Base-by-base conservation (phyloP, 306 rosid genomes). In the Prunus padus region DNA sequence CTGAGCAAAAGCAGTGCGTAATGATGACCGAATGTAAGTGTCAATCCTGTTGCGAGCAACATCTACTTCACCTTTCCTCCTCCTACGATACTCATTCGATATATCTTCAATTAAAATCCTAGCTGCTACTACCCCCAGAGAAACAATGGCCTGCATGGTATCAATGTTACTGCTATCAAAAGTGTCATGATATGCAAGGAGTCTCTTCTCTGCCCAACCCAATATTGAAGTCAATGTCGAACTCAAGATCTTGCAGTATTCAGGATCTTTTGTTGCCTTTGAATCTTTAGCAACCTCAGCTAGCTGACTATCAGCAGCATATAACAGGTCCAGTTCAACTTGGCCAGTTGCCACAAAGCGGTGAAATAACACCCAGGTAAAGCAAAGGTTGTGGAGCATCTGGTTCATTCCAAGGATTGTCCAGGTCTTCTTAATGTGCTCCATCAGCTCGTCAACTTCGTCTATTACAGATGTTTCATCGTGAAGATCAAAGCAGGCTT, bases 201-300 rank as follows among this genome's bases (percentile, higher is more conserved):
- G 98, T 87, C 99, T 86, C 84, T 92, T 92, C 87, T 95, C 99
- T 16, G 97, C 96, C 99, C 97, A 95, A 26, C 99, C 99, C 88
- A 95, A 49, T 67, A 95, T 86, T 1, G 97, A 79, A 85, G 93
- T 90, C 93, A 95, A 83, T 18, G 97, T 89, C 49, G 96, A 92
- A 83, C 97, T 95, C 90, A 95, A 84, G 60, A 88, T 81, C 82
- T 90, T 90, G 67, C 93, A 87, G 77, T 89, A 92, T 51, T 90
- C 92, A 0, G 93, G 72, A 84, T 95, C 97, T 82, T 95, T 95
- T 26, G 93, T 89, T 63, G 90, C 77, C 93, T 95, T 95, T 54
- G 92, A 97, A 79, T 95, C 97, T 83, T 89, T 92, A 69, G 97
- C 95, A 77, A 95, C 97, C 88, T 92, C 99, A 18, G 89, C 89